phyloP scores from a whole-genome alignment of 768 basidiomycete genomes.

The Saitozyma sp. region DNA sequence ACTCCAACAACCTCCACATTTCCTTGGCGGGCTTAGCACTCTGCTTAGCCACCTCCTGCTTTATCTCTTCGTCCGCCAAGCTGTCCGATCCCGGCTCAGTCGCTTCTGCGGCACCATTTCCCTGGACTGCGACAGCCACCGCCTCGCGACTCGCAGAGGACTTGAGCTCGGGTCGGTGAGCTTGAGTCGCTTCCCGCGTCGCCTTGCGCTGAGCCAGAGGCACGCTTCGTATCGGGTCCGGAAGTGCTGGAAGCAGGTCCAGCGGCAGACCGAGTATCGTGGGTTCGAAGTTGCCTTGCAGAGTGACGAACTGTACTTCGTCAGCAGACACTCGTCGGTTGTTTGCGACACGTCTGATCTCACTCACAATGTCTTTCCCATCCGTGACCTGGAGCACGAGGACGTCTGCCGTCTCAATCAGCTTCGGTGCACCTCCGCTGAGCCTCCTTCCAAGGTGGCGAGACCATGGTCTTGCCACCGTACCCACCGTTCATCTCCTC shows the following conservation, averaged over 20 bases:
- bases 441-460: too few relatives aligned
- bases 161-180: too few relatives aligned
- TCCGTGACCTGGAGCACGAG: slow-evolving; percentile 33
- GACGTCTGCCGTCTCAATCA: slow-evolving; percentile 23
- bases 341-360: neutral
- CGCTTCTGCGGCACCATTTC: too few relatives aligned
- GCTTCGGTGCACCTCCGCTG: too few relatives aligned
- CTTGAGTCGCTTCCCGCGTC: too few relatives aligned
- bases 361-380: slow-evolving; percentile 40
- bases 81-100: neutral
- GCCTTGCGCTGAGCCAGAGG: slow-evolving; percentile 20
- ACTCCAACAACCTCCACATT: slow-evolving; percentile 39
- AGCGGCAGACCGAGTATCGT: slow-evolving; percentile 31
- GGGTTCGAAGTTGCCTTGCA: slow-evolving; percentile 29
- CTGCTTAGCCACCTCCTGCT: too few relatives aligned
- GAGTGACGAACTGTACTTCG: slow-evolving; percentile 31
- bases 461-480: neutral
- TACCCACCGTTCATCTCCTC: slow-evolving; percentile 38
- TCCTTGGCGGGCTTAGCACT: slow-evolving; percentile 24
- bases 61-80: too few relatives aligned
- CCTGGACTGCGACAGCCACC: neutral
- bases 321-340: neutral
- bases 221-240: slow-evolving; percentile 15
- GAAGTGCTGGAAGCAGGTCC: slow-evolving; percentile 18
- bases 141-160: neutral